Conservation (phyloP, 495 filamentous ascomycete genomes). For the Venustampulla echinocandica region DNA sequence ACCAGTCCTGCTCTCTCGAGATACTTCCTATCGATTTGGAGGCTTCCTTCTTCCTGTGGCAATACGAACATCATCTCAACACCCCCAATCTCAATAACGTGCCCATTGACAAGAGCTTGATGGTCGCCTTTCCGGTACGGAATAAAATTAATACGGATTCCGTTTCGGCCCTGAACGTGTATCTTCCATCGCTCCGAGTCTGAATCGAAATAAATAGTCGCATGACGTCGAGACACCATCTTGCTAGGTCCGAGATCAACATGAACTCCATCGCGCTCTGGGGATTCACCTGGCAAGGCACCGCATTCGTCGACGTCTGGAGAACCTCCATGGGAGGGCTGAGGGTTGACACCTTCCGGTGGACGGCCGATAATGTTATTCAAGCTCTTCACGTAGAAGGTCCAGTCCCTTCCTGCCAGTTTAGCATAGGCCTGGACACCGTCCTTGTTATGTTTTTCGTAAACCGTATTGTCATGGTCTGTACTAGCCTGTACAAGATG, state of each 20-base stretch:
- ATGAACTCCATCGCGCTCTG: slow-evolving; percentile 48
- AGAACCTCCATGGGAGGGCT: slow-evolving; percentile 14
- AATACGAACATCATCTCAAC: slow-evolving; percentile 98
- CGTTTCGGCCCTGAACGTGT: slow-evolving; percentile 80
- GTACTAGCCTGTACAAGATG: slow-evolving; percentile 58
- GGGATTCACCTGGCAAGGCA: neutral
- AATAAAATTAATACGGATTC: slow-evolving; percentile 68
- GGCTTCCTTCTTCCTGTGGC: slow-evolving; percentile 49
- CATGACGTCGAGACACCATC: slow-evolving; percentile 81
- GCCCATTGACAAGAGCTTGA: slow-evolving; percentile 63
- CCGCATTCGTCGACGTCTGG: slow-evolving; percentile 22
- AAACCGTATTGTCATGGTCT: slow-evolving; percentile 64
- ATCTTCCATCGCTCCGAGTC: slow-evolving; percentile 68
- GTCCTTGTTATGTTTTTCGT: slow-evolving; percentile 58
- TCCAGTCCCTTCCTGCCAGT: slow-evolving; percentile 86
- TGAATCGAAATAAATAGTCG: slow-evolving; percentile 71
- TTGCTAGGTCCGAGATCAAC: slow-evolving; percentile 93
- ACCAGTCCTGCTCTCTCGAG: slow-evolving; percentile 43
- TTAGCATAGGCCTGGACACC: slow-evolving; percentile 87
- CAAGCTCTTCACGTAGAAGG: slow-evolving; percentile 79
- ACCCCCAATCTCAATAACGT: slow-evolving; percentile 82
- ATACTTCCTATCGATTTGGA: slow-evolving; percentile 46
- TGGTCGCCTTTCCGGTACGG: slow-evolving; percentile 56
- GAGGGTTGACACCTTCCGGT: slow-evolving; percentile 41
- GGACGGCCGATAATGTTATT: slow-evolving; percentile 78